Evolutionary conservation across 176 grass and related monocot species (phyloP), one percentile per base, ranked within the genome.

Genomic region (Oryza glaberrima): DNA sequence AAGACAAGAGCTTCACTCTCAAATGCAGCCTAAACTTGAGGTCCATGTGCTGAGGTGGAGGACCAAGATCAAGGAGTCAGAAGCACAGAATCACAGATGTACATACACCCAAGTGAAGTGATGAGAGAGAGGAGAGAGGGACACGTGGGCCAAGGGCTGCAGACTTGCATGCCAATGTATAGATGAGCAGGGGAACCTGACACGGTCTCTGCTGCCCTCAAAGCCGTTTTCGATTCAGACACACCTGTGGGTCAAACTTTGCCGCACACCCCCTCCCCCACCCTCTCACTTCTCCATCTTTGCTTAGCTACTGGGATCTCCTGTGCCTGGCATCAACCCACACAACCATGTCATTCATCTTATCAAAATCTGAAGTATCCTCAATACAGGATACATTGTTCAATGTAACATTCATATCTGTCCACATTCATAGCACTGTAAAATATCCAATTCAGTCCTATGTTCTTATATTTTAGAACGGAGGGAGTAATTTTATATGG

Each of bases 181-280:
- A 56, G 54, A 72, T 64, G 75, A 71, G 65, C 64, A 84, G 48
- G 48, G 25, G 81, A 72, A 86, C 46, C 80, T 92, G 90, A 89
- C 91, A 81, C 41, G 20, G 78, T 23, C 78, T 69, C 78, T 40
- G 38, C 82, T 63, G 32, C 47, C 43, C 67, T 48, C 34, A 72
- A 72, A 66, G 75, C 84, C 85, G 61, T 54, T 85, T 82, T 74
- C 77, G 56, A 67, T 47, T 84, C 84, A 56, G 67, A 87, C 73
- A 72, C 69, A 20, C 45, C 7, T 77, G 88, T 80, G 82, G 91
- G 88, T 93, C 88, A 90, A 90, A 93, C 82, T 12, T 63, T 58
- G 72, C 86, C 47, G 7, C 78, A 30, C 20, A 0, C 16, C 2
- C 74, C 74, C 74, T 17, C 74, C 0, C 40, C 8, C 58, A 49